A percentile compares a stretch with the other conserved stretches of the same genome.
phyloP scores from a whole-genome alignment of 768 basidiomycete species.

The Gymnopilus junonius region DNA sequence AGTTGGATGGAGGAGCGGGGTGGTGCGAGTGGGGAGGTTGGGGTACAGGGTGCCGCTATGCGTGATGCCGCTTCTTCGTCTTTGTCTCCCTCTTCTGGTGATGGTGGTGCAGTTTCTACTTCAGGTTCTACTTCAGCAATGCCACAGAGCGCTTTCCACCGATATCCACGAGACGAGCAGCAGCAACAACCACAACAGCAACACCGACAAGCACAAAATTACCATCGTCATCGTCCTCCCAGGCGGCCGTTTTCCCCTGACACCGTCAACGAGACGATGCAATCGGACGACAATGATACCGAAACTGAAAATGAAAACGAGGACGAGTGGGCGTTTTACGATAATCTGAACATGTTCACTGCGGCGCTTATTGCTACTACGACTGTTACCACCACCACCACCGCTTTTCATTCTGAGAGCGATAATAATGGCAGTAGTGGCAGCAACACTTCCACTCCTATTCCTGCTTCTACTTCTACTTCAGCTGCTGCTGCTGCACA shows the following conservation, averaged over 20 bases:
- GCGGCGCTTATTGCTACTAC: neutral
- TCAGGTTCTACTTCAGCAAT: too few relatives aligned
- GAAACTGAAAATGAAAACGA: neutral
- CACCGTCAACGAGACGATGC: too few relatives aligned
- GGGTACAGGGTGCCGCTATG: too few relatives aligned
- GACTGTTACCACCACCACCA: neutral
- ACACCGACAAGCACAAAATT: neutral
- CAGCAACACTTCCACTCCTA: neutral
- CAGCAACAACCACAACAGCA: neutral
- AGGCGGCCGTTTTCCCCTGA: neutral
- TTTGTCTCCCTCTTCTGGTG: neutral
- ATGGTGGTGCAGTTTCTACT: neutral
- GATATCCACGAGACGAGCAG: neutral
- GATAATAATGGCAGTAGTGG: too few relatives aligned
- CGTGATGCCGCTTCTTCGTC: too few relatives aligned
- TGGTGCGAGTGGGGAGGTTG: neutral
- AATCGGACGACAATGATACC: neutral
- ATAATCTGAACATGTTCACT: neutral
- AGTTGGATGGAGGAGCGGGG: conserved; percentile 25
- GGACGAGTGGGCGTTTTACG: neutral
- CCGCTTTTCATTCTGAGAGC: too few relatives aligned
- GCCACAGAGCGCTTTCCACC: neutral
- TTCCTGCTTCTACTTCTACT: neutral
- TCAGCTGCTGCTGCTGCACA: too few relatives aligned
- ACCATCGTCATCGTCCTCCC: neutral